A percentile compares a stretch with the other conserved stretches of the same genome.
phyloP scores from a whole-genome alignment of 768 basidiomycete genomes.

The Leucosporidium yakuticum region DNA sequence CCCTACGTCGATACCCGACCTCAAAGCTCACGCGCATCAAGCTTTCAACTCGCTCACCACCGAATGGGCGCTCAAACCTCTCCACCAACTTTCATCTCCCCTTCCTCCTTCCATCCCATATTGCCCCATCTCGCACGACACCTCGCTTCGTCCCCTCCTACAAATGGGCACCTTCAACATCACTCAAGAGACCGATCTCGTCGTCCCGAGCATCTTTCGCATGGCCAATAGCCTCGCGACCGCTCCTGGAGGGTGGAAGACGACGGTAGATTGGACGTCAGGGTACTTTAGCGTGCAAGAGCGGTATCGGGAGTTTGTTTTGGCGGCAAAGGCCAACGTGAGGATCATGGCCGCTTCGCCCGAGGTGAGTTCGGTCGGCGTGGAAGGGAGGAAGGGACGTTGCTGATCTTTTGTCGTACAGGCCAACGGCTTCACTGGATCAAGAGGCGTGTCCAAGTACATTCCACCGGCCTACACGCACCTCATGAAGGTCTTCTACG shows the following conservation, averaged over 20 bases:
- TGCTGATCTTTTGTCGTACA: constrained; percentile 40
- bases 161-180: constrained; percentile 36
- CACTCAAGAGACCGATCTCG: constrained; percentile 35
- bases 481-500: constrained; percentile 71
- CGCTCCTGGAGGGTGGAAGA: constrained; percentile 27
- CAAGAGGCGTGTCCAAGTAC: constrained; percentile 78
- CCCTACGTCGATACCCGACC: constrained; percentile 5
- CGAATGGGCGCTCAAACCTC: constrained; percentile 2
- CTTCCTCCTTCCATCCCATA: constrained; percentile 45
- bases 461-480: constrained; percentile 94
- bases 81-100: neutral
- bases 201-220: constrained; percentile 42
- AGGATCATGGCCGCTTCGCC: constrained; percentile 80
- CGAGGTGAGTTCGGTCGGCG: constrained; percentile 51
- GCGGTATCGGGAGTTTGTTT: constrained; percentile 67
- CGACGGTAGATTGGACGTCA: constrained; percentile 70
- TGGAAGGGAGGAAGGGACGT: no score
- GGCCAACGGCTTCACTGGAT: constrained; percentile 95
- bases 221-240: constrained; percentile 39
- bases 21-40: neutral
- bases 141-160: constrained; percentile 34
- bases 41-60: constrained; percentile 3
- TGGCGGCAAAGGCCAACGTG: constrained; percentile 51
- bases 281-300: constrained; percentile 88
- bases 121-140: constrained; percentile 53